Evolutionary conservation across 345 rosid species (phyloP), one percentile per base, ranked within the genome.

Genomic region (Erodium maritimum): DNA sequence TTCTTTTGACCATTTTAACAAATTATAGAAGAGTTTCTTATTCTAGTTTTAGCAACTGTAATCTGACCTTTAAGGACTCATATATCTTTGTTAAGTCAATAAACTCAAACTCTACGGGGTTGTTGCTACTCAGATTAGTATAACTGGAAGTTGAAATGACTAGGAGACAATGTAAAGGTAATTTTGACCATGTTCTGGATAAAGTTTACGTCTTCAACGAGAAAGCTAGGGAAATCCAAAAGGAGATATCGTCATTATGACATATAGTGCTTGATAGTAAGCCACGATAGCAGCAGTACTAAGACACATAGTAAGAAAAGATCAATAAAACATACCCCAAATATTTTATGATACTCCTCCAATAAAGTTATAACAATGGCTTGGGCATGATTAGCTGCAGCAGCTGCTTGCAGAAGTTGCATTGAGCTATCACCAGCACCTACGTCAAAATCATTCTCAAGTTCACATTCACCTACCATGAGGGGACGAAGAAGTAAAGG

Each of bases 341-440:
- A 93, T 65, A 93, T 85, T 19, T 65, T 83, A 21, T 77, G 82
- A 73, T 89, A 89, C 72, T 93, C 90, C 67, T 89, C 99, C 75
- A 93, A 50, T 67, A 93, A 75, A 48, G 94, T 89, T 71, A 93
- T 89, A 55, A 79, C 81, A 70, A 93, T 93, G 70, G 99, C 94
- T 73, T 93, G 99, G 55, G 97, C 99, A 83, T 93, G 96, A 77
- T 93, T 93, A 45, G 99, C 97, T 57, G 99, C 97, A 62, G 99
- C 95, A 62, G 99, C 97, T 69, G 99, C 97, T 83, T 85, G 87
- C 66, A 93, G 74, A 62, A 93, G 94, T 73, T 89, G 99, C 73
- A 80, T 64, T 71, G 96, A 93, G 60, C 96, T 83, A 73, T 93
- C 99, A 54, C 91, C 95, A n/a, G n/a, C n/a, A 21, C 97, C 95